phyloP scores from a whole-genome alignment of 1,284 basidiomycete species.

The Ceratobasidium sp. region DNA sequence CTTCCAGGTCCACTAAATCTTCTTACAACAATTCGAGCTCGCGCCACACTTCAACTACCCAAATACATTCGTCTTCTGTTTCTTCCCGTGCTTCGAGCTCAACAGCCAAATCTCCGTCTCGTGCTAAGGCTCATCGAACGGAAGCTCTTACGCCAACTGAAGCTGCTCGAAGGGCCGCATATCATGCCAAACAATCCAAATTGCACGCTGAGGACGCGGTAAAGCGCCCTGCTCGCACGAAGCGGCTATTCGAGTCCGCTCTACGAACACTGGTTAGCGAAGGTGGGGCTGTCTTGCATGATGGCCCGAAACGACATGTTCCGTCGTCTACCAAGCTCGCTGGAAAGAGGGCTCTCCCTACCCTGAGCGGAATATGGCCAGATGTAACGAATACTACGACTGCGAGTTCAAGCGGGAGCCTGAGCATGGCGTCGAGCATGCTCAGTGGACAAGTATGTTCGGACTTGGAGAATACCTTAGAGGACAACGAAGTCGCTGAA shows the following conservation, averaged over 20 bases:
- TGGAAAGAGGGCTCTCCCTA: not conserved
- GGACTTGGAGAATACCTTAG: constrained; percentile 17
- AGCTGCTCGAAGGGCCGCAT: constrained; percentile 23
- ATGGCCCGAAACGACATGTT: constrained; percentile 25
- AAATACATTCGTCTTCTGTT: not conserved
- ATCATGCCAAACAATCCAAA: constrained; percentile 36
- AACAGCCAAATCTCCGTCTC: constrained; percentile 14
- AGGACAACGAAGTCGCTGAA: constrained; percentile 5
- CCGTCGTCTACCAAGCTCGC: not conserved
- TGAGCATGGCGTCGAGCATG: constrained; percentile 2
- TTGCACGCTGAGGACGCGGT: constrained; percentile 30
- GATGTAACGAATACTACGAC: constrained; percentile 34
- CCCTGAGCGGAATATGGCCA: constrained; percentile 18
- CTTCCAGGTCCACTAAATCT: not conserved
- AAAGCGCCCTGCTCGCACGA: constrained; percentile 30
- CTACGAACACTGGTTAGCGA: constrained; percentile 39
- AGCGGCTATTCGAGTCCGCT: constrained; percentile 37
- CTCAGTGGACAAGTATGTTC: not conserved
- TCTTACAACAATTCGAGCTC: not conserved
- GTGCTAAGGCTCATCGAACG: not conserved
- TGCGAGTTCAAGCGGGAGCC: not conserved
- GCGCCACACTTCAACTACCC: not conserved
- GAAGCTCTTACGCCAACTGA: constrained; percentile 30
- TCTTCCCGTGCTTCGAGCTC: constrained; percentile 14
- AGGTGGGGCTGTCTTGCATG: constrained; percentile 17